Base-by-base conservation (phyloP, 2,329 filamentous ascomycete genomes). In the Alternaria alternata region DNA sequence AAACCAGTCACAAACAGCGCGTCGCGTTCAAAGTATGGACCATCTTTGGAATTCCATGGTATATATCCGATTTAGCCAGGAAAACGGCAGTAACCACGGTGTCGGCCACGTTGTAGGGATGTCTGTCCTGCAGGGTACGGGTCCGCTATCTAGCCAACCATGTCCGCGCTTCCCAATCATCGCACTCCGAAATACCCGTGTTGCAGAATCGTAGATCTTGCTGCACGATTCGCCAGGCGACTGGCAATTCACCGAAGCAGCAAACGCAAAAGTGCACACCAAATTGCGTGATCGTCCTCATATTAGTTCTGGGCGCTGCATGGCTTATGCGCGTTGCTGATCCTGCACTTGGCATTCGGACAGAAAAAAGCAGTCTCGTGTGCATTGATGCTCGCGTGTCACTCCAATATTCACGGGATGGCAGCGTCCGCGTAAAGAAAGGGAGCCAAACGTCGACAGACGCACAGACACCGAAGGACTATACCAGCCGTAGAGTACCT, bases 261-360 rank as follows among this genome's bases (percentile, higher is more conserved):
- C 30, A 34, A 36, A 1, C 24, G 20, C 46, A 20, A 49, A 24
- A 36, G 30, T 16, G 39, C 32, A 51, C 52, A 39, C 44, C 32
- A 56, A 18, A 59, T 59, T 51, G 53, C 52, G 57, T 59, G 46
- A 47, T 59, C 28, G n/a, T 48, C 48, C 16, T 24, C 8, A 24
- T 30, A 16, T 7, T 34, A 30, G 7, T 18, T 41, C 20, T 36
- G 18, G 49, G 34, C 49, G 41, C 41, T 41, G 34, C 49, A 28
- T 51, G 49, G 22, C 49, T 38, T 41, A 51, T 51, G 49, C 49
- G 49, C 49, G 20, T 26, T 22, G 34, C 49, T 42, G 41, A 38
- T 38, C 49, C 7, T 26, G 8, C 8, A 36, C 49, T 48, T 58
- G 26, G 46, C 54, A 16, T 18, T 7, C 11, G 20, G 39, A 42